phyloP scores from a whole-genome alignment of 306 rosid species.

The Quercus cerris region DNA sequence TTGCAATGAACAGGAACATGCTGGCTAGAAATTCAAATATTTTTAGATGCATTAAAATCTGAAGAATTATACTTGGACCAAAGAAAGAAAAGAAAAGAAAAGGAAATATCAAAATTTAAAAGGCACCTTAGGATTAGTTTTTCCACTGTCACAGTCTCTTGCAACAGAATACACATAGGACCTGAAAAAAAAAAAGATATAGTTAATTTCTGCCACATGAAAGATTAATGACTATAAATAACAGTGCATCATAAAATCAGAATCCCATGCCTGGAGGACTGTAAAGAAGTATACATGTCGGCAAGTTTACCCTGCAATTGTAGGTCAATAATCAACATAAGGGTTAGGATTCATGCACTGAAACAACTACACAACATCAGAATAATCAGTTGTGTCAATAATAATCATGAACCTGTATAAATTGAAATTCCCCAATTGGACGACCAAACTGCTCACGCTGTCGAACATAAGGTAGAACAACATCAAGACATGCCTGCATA shows the following conservation, averaged over 20 bases:
- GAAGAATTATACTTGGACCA: background rate
- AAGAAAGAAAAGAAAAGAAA: background rate
- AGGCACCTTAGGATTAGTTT: constrained; percentile 71
- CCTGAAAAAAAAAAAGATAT: constrained; percentile 45
- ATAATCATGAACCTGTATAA: constrained; percentile 66
- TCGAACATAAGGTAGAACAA: constrained; percentile 80
- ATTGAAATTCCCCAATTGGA: constrained; percentile 96
- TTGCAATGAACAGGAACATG: background rate
- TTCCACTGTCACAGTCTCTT: constrained; percentile 89
- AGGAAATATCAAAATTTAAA: constrained; percentile 2
- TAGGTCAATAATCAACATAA: constrained; percentile 13
- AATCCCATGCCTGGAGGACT: constrained; percentile 75
- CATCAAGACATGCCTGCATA: constrained; percentile 96
- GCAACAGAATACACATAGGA: constrained; percentile 95
- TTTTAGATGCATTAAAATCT: background rate
- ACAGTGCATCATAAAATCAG: constrained; percentile 8
- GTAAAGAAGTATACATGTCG: constrained; percentile 88
- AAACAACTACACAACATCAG: background rate
- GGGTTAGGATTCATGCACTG: constrained; percentile 9
- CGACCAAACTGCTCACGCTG: constrained; percentile 96
- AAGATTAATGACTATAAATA: background rate
- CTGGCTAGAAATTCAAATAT: background rate
- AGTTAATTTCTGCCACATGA: constrained; percentile 15
- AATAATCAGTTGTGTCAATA: constrained; percentile 1
- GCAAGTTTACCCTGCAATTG: constrained; percentile 83